Evolutionary conservation across 2,329 filamentous ascomycete species (phyloP), one percentile per base, ranked within the genome.

Genomic region (Cordyceps militaris): DNA sequence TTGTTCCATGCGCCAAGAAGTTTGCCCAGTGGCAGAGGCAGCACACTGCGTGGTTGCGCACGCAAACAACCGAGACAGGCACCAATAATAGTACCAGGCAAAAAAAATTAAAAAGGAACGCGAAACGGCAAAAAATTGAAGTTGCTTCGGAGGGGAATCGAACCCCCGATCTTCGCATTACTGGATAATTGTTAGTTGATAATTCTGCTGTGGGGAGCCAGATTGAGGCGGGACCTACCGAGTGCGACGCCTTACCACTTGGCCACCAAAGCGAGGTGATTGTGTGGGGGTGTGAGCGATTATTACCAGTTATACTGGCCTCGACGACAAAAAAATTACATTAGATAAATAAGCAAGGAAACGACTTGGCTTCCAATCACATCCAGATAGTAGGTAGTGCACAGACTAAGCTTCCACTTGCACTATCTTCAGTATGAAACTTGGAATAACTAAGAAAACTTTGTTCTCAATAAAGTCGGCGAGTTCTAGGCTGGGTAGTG

Each of bases 141-240:
- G 1, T 23, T 58, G 56, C 56, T 58, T 58, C 56, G 56, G 56
- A 58, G 56, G 56, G 56, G 56, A 58, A 58, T 58, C 56, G 56
- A 58, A 58, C 56, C 56, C 56, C 56, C 56, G 56, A 58, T 58
- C 56, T 58, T 58, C 56, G 56, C 56, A 58, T 58, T 58, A 58
- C 56, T 53, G 50, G 11, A 2, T 13, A 1, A 2, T n/a, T 34
- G 54, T 56, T 56, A 56, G 50, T 52, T 32, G 32, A 47, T 9
- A 14, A 2, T 8, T 26, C 13, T 9, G 4, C 5, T 38, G 40
- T 34, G 21, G 43, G 36, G 23, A 16, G 38, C 13, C 11, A 7
- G 13, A 4, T 42, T 10, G 21, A 48, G 24, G 50, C 13, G 53
- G 43, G 24, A 49, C 54, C 24, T 48, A 56, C 54, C 52, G 56